A percentile compares a stretch with the other conserved stretches of the same genome.
Conservation (phyloP, 495 filamentous ascomycete species). For the Penicillium desertorum region DNA sequence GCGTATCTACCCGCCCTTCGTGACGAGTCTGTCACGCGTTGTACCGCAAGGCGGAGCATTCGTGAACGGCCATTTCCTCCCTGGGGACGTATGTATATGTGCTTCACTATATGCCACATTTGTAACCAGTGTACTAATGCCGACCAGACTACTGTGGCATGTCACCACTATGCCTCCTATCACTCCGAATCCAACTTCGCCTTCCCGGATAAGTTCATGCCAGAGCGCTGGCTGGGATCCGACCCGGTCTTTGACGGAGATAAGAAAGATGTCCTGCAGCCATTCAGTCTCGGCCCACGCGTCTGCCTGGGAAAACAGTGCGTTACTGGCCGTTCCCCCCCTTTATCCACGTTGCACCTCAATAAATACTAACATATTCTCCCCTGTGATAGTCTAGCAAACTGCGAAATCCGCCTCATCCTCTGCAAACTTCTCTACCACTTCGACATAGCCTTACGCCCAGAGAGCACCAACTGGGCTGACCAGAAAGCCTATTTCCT, state of each 20-base stretch:
- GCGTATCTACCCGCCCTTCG: conserved; percentile 43
- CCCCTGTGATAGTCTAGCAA: conserved; percentile 43
- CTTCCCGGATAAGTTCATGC: conserved; percentile 38
- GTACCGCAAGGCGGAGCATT: conserved; percentile 32
- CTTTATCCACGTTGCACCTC: not conserved
- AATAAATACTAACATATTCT: conserved; percentile 1
- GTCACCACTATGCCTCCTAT: conserved; percentile 42
- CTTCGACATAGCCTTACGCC: conserved; percentile 49
- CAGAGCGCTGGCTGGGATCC: conserved; percentile 47
- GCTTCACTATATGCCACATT: not conserved
- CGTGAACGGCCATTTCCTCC: conserved; percentile 35
- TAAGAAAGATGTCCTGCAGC: conserved; percentile 38
- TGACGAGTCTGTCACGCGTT: conserved; percentile 27
- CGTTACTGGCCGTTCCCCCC: too few relatives aligned
- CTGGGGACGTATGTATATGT: conserved; percentile 23
- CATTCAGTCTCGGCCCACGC: conserved; percentile 45
- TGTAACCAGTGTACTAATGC: not conserved
- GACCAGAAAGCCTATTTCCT: conserved; percentile 42
- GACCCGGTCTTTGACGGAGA: conserved; percentile 33
- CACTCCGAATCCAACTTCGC: conserved; percentile 37
- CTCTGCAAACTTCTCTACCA: conserved; percentile 51
- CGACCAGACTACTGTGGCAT: conserved; percentile 31
- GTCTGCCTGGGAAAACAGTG: conserved; percentile 47
- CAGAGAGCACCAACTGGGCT: conserved; percentile 37
- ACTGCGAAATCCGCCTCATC: conserved; percentile 55